These are phyloP conservation scores for Daldinia loculata DNA, from an alignment of 495 filamentous ascomycete genomes.

Conservation along the genomic window DNA sequence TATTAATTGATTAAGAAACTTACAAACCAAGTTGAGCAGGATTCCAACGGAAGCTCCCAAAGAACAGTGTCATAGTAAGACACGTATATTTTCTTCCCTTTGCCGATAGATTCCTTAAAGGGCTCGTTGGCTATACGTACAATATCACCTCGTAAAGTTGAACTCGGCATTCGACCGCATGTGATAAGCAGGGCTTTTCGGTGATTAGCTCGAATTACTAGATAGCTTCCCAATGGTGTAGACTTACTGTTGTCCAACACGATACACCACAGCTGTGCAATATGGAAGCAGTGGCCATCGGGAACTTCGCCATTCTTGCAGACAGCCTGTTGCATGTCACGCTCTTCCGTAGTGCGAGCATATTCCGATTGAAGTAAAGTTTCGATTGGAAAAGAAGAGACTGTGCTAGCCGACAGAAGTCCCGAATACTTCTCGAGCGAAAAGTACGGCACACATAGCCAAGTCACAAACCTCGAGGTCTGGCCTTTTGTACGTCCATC, in stretches of 20 bases:
- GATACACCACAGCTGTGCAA: slow-evolving; percentile 52
- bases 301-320: slow-evolving; percentile 42
- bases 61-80: slow-evolving; percentile 32
- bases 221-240: not conserved
- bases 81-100: slow-evolving; percentile 31
- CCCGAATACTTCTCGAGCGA: slow-evolving; percentile 49
- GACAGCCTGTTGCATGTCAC: slow-evolving; percentile 54
- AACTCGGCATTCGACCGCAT: slow-evolving; percentile 38
- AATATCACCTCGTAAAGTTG: slow-evolving; percentile 26
- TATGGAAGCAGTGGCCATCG: slow-evolving; percentile 49
- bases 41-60: slow-evolving; percentile 42
- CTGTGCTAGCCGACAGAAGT: slow-evolving; percentile 32
- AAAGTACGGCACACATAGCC: slow-evolving; percentile 54
- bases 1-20: slow-evolving; percentile 11
- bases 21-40: slow-evolving; percentile 53
- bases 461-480: slow-evolving; percentile 40
- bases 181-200: slow-evolving; percentile 42
- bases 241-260: slow-evolving; percentile 49
- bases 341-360: slow-evolving; percentile 39
- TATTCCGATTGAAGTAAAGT: slow-evolving; percentile 51
- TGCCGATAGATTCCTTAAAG: slow-evolving; percentile 19
- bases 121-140: slow-evolving; percentile 27
- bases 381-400: slow-evolving; percentile 45
- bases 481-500: slow-evolving; percentile 33
- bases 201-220: not conserved